Percentiles rank a stretch among this genome's conserved stretches.
Conservation (phyloP, 495 filamentous ascomycete genomes). For the Oidiodendron maius region DNA sequence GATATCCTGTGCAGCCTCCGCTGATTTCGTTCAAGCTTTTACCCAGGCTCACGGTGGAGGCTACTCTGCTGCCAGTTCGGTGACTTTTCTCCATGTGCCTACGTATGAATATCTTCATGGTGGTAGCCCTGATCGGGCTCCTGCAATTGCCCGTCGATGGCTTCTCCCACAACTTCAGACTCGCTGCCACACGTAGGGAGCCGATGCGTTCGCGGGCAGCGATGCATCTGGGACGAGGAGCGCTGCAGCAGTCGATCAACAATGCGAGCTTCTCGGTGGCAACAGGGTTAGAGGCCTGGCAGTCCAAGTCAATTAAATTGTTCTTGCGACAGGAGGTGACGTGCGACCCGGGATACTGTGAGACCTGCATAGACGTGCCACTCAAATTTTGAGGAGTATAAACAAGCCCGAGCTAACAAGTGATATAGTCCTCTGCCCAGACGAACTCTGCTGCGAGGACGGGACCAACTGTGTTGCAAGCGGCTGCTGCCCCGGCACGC, state of each 20-base stretch:
- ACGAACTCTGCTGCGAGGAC: background rate
- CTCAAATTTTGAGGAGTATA: background rate
- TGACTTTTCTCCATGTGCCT: background rate
- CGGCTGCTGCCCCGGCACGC: background rate
- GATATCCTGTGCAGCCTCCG: too few relatives aligned
- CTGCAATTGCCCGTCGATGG: background rate
- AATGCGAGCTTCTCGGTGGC: background rate
- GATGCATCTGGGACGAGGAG: background rate
- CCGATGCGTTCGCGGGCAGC: background rate
- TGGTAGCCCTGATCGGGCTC: background rate
- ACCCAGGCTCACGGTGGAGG: too few relatives aligned
- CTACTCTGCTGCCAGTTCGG: too few relatives aligned
- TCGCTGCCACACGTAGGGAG: background rate
- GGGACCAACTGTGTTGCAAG: background rate
- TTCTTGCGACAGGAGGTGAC: background rate
- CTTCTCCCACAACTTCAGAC: background rate
- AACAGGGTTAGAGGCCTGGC: background rate
- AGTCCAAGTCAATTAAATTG: background rate
- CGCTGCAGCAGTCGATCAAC: background rate
- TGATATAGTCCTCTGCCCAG: background rate
- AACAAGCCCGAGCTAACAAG: too few relatives aligned
- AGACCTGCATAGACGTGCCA: background rate
- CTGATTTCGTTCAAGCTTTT: too few relatives aligned
- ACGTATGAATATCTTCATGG: background rate
- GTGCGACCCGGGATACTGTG: background rate